Conservation (phyloP, 2,329 filamentous ascomycete genomes). For the Aureobasidium namibiae region DNA sequence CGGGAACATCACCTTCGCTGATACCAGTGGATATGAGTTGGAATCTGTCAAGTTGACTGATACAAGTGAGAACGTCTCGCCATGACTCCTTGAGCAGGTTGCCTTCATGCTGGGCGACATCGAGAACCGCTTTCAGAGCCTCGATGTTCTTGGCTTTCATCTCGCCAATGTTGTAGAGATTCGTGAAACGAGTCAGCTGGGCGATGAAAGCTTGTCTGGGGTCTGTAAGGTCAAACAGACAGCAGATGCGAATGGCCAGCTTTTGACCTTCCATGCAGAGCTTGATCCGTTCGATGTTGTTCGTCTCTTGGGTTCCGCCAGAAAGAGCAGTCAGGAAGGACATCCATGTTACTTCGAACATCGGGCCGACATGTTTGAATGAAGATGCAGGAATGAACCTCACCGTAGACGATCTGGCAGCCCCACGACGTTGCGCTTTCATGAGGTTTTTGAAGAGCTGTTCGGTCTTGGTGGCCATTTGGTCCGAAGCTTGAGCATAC, state of each 20-base stretch:
- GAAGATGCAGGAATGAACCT: conserved; percentile 88
- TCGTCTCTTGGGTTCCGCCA: conserved; percentile 84
- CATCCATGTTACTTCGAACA: conserved; percentile 99
- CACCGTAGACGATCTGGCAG: conserved; percentile 53
- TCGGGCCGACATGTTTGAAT: conserved; percentile 88
- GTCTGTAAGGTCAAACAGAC: conserved; percentile 87
- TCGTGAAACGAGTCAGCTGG: conserved; percentile 85
- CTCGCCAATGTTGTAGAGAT: conserved; percentile 89
- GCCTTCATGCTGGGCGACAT: conserved; percentile 87
- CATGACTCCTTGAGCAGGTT: conserved; percentile 84
- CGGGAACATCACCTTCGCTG: conserved; percentile 83
- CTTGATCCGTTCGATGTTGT: conserved; percentile 86
- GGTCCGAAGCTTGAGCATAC: conserved; percentile 88
- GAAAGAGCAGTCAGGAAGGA: conserved; percentile 93
- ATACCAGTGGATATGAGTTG: conserved; percentile 93
- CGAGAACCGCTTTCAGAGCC: conserved; percentile 81
- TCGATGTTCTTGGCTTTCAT: conserved; percentile 96
- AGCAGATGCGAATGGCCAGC: conserved; percentile 85
- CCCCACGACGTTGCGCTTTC: conserved; percentile 76
- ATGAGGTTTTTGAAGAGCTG: conserved; percentile 92
- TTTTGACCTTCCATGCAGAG: conserved; percentile 94
- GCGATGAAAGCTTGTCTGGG: conserved; percentile 91
- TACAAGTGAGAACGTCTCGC: conserved; percentile 90
- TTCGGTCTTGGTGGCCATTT: conserved; percentile 73
- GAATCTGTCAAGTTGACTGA: conserved; percentile 90